Conservation (phyloP, 2,329 filamentous ascomycete genomes). For the Magnaporthiopsis poae region DNA sequence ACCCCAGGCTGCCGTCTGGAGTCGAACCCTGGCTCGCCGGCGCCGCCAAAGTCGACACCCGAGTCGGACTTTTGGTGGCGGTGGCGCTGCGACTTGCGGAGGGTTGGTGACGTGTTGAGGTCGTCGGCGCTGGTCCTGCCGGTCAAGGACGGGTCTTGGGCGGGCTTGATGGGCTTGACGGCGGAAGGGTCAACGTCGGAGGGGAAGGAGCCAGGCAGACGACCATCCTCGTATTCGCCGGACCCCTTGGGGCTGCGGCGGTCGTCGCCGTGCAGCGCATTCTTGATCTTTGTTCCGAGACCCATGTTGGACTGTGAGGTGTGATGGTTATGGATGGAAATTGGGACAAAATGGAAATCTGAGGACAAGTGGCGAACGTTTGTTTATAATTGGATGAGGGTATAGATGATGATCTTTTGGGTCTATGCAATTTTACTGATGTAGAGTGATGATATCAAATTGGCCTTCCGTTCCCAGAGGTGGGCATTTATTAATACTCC, state of each 20-base stretch:
- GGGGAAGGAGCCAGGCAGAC: constrained; percentile 1
- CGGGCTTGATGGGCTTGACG: not conserved
- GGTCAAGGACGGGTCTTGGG: not conserved
- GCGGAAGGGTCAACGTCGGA: not conserved
- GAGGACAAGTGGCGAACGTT: not conserved
- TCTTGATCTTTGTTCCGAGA: constrained; percentile 8
- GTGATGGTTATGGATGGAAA: not conserved
- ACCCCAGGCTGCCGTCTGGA: not conserved
- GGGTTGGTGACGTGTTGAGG: not conserved
- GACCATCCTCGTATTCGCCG: constrained; percentile 1
- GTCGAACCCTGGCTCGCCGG: not conserved
- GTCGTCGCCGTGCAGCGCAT: constrained; percentile 14
- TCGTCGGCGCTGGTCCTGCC: not conserved
- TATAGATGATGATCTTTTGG: not conserved
- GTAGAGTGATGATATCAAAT: not conserved
- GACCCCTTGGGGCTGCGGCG: not conserved
- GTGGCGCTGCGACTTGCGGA: not conserved
- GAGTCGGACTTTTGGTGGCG: constrained; percentile 5
- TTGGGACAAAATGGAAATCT: not conserved
- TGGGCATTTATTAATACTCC: not conserved
- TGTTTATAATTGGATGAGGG: not conserved
- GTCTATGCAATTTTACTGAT: not conserved
- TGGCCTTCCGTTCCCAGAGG: not conserved
- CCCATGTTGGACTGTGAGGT: not conserved
- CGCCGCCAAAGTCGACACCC: constrained; percentile 2